Base-by-base conservation (phyloP, 2,329 filamentous ascomycete species). In the Aspergillus proliferans region DNA sequence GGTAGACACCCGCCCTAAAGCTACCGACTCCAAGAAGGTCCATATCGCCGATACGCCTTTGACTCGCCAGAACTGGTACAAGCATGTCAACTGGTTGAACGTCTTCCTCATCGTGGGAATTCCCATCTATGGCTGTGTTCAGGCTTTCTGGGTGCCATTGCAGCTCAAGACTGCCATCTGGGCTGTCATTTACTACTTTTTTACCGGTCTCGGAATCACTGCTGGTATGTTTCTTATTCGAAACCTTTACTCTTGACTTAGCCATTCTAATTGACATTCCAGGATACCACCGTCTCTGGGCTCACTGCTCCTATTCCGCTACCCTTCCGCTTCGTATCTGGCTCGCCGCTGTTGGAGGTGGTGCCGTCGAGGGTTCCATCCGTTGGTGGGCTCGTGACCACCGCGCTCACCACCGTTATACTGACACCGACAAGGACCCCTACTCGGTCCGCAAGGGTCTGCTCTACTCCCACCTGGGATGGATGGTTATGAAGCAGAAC, bases 401-500 rank as follows among this genome's bases (percentile, higher is more conserved):
- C 75, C 85, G 89, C 59, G 86, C 88, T 63, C 88, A 94, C 71
- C 88, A 94, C 78, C 82, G 89, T 62, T 94, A 93, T 71, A 94
- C 89, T 75, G 89, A 94, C 67, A 94, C 88, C 64, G 87, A 91
- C 34, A 93, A 93, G 77, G 88, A 94, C 60, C 89, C 88, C 45
- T 94, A 94, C 77, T 91, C 87, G 21, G 88, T 94, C 60, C 85
- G 87, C 74, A 94, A 94, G 78, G 88, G 88, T 59, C 79, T 93
- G 45, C 73, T 89, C 58, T 92, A 91, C 80, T 89, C 82, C 47
- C 86, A 89, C 74, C 76, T 94, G 49, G 88, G 88, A 62, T 94
- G 88, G 88, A 93, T 94, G 87, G 73, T 94, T 64, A 84, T 94
- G 80, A 92, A 92, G 79, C 88, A 94, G 76, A 92, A 94, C 76